Base-by-base conservation (phyloP, 345 rosid species). In the Anacardium occidentale region DNA sequence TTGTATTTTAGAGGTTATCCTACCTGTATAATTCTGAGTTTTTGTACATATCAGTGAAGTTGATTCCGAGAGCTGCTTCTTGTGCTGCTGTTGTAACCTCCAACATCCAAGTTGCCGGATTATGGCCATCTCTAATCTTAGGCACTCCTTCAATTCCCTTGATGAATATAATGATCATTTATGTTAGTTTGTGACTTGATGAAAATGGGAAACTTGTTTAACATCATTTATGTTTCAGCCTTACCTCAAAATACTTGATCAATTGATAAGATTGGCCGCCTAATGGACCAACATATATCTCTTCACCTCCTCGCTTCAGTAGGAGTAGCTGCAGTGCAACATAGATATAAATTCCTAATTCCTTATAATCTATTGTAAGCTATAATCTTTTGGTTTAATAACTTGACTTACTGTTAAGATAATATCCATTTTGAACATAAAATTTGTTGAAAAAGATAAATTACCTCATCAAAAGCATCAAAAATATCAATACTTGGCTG, bases 31-130 rank as follows among this genome's bases (percentile, higher is more conserved):
- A 74, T 45, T 86, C 89, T 10, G 93, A 83, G 32, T 82, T 85
- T 70, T 72, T 85, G 83, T 85, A 89, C 57, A 78, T 60, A 17
- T 78, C 75, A 25, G 80, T 34, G 66, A 89, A 86, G 71, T 85
- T 71, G 48, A 82, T 62, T 52, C 76, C 82, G 15, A 86, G 84
- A 57, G 79, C 63, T 47, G 50, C 73, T 83, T 88, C 93, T 72
- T 78, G 82, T 62, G 84, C 72, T 51, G 82, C 71, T 14, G 89
- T 12, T 34, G 93, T 89, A 64, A 85, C 79, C 64, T 89, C 93
- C 70, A 89, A 81, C 93, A 89, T 89, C 91, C 93, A 89, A 10
- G 93, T 85, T 50, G 93, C 93, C 12, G 93, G 93, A 79, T 89
- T 89, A 66, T 87, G 81, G 34, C 91, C 93, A 51, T 89, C 86